Percentiles rank a stretch among this genome's conserved stretches.
phyloP scores from a whole-genome alignment of 2,329 filamentous ascomycete genomes.

The Ophiosphaerella korrae region DNA sequence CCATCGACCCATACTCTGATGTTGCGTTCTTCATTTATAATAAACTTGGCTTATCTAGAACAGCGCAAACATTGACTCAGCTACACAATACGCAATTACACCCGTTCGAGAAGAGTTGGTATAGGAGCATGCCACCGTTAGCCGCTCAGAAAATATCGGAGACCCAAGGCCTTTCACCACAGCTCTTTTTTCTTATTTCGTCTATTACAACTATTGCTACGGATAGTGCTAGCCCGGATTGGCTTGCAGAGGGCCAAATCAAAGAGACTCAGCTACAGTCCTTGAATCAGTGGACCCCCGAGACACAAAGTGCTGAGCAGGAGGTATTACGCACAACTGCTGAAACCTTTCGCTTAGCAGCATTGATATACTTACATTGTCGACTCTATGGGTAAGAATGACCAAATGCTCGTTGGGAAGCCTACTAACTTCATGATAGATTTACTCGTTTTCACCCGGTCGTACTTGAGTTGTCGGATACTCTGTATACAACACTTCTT shows the following conservation, averaged over 20 bases:
- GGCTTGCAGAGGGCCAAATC: constrained; percentile 28
- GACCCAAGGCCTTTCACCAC: constrained; percentile 35
- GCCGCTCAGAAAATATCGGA: constrained; percentile 33
- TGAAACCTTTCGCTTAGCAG: constrained; percentile 39
- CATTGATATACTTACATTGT: constrained; percentile 38
- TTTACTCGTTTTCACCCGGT: constrained; percentile 39
- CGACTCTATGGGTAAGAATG: constrained; percentile 35
- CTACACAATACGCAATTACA: constrained; percentile 28
- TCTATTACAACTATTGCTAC: constrained; percentile 32
- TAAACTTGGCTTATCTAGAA: constrained; percentile 36
- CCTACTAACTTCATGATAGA: constrained; percentile 15
- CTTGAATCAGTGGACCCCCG: constrained; percentile 35
- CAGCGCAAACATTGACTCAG: constrained; percentile 28
- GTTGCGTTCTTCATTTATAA: constrained; percentile 35
- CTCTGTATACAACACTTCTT: constrained; percentile 28
- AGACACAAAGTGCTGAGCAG: constrained; percentile 26
- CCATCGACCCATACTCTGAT: constrained; percentile 31
- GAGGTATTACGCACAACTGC: constrained; percentile 37
- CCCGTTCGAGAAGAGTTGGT: constrained; percentile 35
- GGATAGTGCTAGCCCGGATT: constrained; percentile 19
- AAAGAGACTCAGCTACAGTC: constrained; percentile 33
- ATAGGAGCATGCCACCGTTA: constrained; percentile 20
- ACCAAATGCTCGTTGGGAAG: background rate
- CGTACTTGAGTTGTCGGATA: constrained; percentile 34
- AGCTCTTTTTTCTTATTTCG: constrained; percentile 36